These are phyloP conservation scores for Coffea eugenioides DNA, from an alignment of 257 asterid genomes.

Conservation along the genomic window DNA sequence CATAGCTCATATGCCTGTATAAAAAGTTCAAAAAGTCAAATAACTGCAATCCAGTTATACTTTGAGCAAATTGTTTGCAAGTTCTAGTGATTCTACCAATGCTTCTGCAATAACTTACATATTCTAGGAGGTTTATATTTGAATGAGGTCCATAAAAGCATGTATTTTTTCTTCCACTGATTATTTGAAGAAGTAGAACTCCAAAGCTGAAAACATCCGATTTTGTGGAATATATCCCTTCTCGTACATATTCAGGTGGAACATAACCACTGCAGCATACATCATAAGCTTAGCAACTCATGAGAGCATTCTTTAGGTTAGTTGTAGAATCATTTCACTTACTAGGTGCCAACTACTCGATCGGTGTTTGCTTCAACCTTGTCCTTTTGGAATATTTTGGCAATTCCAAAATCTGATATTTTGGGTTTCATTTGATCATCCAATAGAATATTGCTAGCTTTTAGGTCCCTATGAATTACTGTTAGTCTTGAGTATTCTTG, in stretches of 20 bases:
- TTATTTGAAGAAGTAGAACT: neutral
- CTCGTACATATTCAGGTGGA: conserved; percentile 42
- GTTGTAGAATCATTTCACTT: conserved; percentile 15
- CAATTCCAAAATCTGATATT: conserved; percentile 39
- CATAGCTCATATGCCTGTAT: conserved; percentile 40
- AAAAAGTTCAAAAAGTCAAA: neutral
- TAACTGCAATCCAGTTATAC: neutral
- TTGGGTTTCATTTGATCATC: conserved; percentile 34
- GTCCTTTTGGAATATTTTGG: conserved; percentile 32
- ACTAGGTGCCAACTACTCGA: conserved; percentile 44
- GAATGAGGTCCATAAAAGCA: neutral
- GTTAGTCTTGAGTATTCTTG: conserved; percentile 5
- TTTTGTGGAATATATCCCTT: conserved; percentile 40
- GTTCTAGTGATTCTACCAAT: neutral
- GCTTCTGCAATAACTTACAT: conserved; percentile 20
- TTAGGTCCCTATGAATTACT: conserved; percentile 41
- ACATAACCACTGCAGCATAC: conserved; percentile 30
- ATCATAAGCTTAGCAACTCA: too few relatives aligned
- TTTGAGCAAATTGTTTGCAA: neutral
- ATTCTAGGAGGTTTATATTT: conserved; percentile 27
- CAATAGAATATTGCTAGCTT: conserved; percentile 35
- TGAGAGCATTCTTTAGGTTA: conserved; percentile 42
- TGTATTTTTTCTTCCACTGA: neutral
- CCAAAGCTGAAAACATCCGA: conserved; percentile 46
- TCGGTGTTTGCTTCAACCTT: conserved; percentile 32